Percentiles rank a stretch among this genome's conserved stretches.
Conservation (phyloP, 768 basidiomycete species). For the Kwoniella sp. region DNA sequence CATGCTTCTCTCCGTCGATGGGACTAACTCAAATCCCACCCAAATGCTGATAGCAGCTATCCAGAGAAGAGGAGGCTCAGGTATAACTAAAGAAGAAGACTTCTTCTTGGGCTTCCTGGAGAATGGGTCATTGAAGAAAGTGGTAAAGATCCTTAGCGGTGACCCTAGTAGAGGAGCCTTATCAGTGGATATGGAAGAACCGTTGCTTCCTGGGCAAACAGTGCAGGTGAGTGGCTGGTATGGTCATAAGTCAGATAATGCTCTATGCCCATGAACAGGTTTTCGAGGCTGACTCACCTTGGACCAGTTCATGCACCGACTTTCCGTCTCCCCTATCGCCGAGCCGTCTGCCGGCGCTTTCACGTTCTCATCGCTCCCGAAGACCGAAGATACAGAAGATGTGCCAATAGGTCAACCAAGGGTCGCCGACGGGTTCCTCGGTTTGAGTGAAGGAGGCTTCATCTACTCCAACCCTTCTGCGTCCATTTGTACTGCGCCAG, state of each 20-base stretch:
- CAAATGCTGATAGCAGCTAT: conserved; percentile 50
- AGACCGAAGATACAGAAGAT: conserved; percentile 19
- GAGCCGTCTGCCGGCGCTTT: conserved; percentile 1
- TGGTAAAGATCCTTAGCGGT: conserved; percentile 52
- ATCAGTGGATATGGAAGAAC: conserved; percentile 51
- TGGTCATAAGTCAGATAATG: too few species aligned
- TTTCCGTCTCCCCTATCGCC: not conserved
- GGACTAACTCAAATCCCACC: conserved; percentile 46
- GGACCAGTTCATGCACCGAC: conserved; percentile 29
- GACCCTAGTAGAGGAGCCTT: conserved; percentile 54
- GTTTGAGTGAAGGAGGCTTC: conserved; percentile 41
- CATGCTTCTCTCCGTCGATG: conserved; percentile 42
- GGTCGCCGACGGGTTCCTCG: conserved; percentile 39
- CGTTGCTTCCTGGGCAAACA: conserved; percentile 42
- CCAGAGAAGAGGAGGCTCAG: conserved; percentile 34
- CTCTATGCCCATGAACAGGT: too few species aligned
- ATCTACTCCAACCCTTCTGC: conserved; percentile 20
- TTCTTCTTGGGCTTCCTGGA: conserved; percentile 49
- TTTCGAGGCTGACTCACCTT: not conserved
- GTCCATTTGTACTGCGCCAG: conserved; percentile 33
- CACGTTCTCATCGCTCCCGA: conserved; percentile 17
- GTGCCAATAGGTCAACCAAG: conserved; percentile 10
- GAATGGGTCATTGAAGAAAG: conserved; percentile 18
- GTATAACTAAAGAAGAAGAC: conserved; percentile 52
- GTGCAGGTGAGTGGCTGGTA: conserved; percentile 43